Conservation (phyloP, 306 rosid genomes). For the Mimosa pudica region DNA sequence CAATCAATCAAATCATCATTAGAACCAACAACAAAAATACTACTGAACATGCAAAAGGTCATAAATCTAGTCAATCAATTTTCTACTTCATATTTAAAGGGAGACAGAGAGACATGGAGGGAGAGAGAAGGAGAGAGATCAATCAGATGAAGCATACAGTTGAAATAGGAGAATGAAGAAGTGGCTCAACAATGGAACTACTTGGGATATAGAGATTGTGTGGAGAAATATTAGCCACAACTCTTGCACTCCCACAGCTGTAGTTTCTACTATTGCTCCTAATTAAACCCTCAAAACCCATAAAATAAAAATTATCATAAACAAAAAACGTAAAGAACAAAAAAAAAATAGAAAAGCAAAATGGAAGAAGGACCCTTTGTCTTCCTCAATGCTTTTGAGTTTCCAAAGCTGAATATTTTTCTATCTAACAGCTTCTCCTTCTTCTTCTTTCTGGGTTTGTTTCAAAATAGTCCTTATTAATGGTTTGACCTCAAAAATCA, state of each 20-base stretch:
- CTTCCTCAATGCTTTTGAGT: not conserved
- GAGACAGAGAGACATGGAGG: not conserved
- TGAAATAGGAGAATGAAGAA: conserved; percentile 33
- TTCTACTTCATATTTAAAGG: not conserved
- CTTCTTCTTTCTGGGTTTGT: conserved; percentile 4
- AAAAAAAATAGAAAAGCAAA: not conserved
- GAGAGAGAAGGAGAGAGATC: not conserved
- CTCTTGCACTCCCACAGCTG: conserved; percentile 35
- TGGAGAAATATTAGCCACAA: conserved; percentile 45
- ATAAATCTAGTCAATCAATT: conserved; percentile 6
- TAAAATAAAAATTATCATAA: not conserved
- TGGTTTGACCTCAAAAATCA: conserved; percentile 44
- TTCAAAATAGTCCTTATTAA: conserved; percentile 30
- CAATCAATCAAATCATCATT: conserved; percentile 31
- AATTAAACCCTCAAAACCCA: conserved; percentile 50
- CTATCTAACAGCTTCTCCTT: conserved; percentile 6
- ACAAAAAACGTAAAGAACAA: not conserved
- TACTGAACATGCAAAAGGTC: not conserved
- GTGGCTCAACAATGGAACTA: conserved; percentile 43
- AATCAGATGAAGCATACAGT: conserved; percentile 42
- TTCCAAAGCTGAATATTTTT: not conserved
- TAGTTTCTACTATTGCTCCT: conserved; percentile 33
- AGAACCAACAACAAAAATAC: conserved; percentile 4
- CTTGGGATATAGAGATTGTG: conserved; percentile 32
- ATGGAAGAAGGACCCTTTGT: conserved; percentile 22